Base-by-base conservation (phyloP, 1,284 basidiomycete genomes). In the Irpex sp. region DNA sequence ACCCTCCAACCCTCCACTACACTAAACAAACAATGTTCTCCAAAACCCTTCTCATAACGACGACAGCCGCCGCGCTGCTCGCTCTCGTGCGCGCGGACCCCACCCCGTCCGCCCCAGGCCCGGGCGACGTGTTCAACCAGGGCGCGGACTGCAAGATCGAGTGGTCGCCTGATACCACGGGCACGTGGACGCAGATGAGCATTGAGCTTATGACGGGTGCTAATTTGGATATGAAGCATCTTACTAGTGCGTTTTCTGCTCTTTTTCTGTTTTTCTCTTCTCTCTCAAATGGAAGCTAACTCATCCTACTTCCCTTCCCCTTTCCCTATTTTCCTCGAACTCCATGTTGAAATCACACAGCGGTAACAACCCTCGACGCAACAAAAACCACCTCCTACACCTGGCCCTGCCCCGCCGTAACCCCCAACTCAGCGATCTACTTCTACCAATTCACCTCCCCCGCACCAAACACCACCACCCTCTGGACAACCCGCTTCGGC, bases 401-500 rank as follows among this genome's bases (percentile, higher is more conserved):
- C 37, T 92, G 82, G 71, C 71, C 82, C n/a, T 94, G 93, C 74
- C 93, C 92, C 6, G 72, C 78, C 81, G 92, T 95, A 21, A 77
- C 77, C n/a, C 85, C 87, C 46, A 80, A 89, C 73, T 80, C 91
- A 1, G 74, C 85, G 33, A 87, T 93, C 67, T 94, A 92, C 77
- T 93, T 94, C 79, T 92, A 90, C 75, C 89, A 91, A 71, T 92
- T 88, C 78, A 80, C 83, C 13, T 74, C 82, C 2, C 74, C 81
- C 0, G 68, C 67, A 4, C 71, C 81, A 0, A 51, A 51, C 50
- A 3, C 71, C 33, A 75, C 79, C 67, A 80, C 80, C 53, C 78
- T 80, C 17, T 95, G 93, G 92, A 93, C 93, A 0, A 87, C 85
- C 6, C 88, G 93, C 47, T 95, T 94, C 80, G 79, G 89, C 49